Evolutionary conservation across 2,329 filamentous ascomycete genomes (phyloP).

Genomic region (Chaetomium sp.): DNA sequence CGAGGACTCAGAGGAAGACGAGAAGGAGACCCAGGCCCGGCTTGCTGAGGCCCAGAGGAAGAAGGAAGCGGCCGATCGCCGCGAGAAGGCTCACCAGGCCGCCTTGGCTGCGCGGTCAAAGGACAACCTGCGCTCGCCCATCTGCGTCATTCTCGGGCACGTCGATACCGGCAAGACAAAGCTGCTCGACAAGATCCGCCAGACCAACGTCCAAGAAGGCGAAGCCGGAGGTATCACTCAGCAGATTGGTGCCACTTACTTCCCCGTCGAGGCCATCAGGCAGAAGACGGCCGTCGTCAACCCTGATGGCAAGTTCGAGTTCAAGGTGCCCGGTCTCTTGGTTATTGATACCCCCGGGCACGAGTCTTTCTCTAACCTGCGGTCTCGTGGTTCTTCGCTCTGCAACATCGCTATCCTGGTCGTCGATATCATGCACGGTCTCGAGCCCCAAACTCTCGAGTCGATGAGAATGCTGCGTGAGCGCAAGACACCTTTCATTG

Average conservation of each 20-base stretch:
- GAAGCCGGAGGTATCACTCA: slow-evolving; percentile 99
- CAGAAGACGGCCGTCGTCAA: slow-evolving; percentile 96
- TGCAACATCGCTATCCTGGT: slow-evolving; percentile 99
- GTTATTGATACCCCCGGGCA: slow-evolving; percentile 98
- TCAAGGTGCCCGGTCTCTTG: slow-evolving; percentile 95
- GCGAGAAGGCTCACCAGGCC: slow-evolving; percentile 87
- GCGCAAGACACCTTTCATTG: slow-evolving; percentile 95
- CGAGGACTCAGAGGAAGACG: slow-evolving; percentile 69
- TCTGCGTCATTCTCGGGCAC: slow-evolving; percentile 99
- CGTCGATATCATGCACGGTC: slow-evolving; percentile 99
- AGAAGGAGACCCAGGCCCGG: slow-evolving; percentile 72
- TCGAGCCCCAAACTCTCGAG: slow-evolving; percentile 95
- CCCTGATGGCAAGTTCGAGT: slow-evolving; percentile 83
- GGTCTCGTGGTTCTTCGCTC: slow-evolving; percentile 93
- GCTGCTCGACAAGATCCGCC: slow-evolving; percentile 94
- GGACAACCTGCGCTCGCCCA: slow-evolving; percentile 93
- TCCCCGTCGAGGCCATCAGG: slow-evolving; percentile 89
- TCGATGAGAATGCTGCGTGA: slow-evolving; percentile 94
- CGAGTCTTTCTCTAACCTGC: slow-evolving; percentile 99
- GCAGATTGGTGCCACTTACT: slow-evolving; percentile 99
- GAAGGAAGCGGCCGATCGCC: slow-evolving; percentile 83
- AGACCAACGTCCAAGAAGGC: slow-evolving; percentile 98
- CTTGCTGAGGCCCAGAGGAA: slow-evolving; percentile 76
- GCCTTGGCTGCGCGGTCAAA: slow-evolving; percentile 88
- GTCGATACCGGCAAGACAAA: slow-evolving; percentile 99